A percentile compares a stretch with the other conserved stretches of the same genome.
Conservation (phyloP, 129 eudicot genomes). For the Apium graveolens region DNA sequence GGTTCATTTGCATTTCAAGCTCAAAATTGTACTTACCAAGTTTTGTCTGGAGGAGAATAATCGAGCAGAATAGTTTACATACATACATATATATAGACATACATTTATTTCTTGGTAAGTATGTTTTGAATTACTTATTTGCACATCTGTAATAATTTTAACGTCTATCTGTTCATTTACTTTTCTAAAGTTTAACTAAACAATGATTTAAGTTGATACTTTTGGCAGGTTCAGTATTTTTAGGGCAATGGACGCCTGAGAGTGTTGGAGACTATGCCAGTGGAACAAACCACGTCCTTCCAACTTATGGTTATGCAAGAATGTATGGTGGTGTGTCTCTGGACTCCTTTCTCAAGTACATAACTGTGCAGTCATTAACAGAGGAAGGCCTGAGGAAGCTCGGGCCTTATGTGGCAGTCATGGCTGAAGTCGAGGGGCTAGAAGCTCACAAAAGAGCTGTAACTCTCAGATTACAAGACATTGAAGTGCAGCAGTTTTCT, state of each 20-base stretch:
- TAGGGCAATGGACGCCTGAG: slow-evolving; percentile 99
- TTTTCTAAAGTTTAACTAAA: background rate
- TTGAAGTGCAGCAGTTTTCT: slow-evolving; percentile 49
- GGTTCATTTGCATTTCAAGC: background rate
- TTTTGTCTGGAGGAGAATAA: background rate
- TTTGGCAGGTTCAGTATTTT: slow-evolving; percentile 78
- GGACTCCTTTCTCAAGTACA: slow-evolving; percentile 90
- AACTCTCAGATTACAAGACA: slow-evolving; percentile 78
- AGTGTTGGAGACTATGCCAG: slow-evolving; percentile 99
- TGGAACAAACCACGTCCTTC: slow-evolving; percentile 98
- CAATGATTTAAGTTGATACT: background rate
- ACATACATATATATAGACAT: too few relatives aligned
- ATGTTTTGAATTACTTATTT: background rate
- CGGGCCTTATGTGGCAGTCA: slow-evolving; percentile 84
- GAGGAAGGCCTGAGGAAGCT: slow-evolving; percentile 78
- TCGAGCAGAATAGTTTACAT: background rate
- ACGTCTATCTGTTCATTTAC: background rate
- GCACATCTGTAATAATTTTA: background rate
- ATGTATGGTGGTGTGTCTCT: slow-evolving; percentile 96
- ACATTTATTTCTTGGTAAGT: background rate
- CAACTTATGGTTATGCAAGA: slow-evolving; percentile 95
- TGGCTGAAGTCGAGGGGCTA: slow-evolving; percentile 97
- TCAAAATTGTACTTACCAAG: background rate
- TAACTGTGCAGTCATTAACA: slow-evolving; percentile 96
- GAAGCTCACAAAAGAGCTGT: slow-evolving; percentile 97